Base-by-base conservation (phyloP, 2,329 filamentous ascomycete genomes). In the Gnomoniopsis sp. region DNA sequence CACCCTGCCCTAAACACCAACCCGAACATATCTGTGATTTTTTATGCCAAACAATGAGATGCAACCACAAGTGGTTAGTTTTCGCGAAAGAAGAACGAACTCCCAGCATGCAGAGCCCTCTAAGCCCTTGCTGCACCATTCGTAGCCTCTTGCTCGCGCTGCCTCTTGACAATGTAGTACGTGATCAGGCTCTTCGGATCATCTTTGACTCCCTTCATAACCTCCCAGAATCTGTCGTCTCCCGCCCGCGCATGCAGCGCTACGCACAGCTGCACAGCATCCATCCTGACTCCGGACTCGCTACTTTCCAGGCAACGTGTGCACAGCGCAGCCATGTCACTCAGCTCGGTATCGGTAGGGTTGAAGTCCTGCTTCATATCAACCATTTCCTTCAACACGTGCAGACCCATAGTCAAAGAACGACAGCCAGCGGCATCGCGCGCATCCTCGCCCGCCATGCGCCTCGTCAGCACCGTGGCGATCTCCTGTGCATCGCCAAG, bases 231-330 rank as follows among this genome's bases (percentile, higher is more conserved):
- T 33, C 67, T 68, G 11, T 67, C 72, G 56, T 87, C 84, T 14
- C 85, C 85, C 10, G 88, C 78, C 12, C 82, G 73, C 49, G 79
- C 77, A 69, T 92, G 88, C 61, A 92, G 74, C 59, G 87, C 85
- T 26, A 91, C 86, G 66, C 89, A 91, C n/a, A 92, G 79, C 69
- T 90, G 86, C 49, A 92, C 87, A n/a, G 89, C 88, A 61, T 90
- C 89, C 79, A 91, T 89, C 44, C 85, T 78, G 8, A 88, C 85
- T 7, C 81, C 84, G 50, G 83, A 86, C 66, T 87, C 84, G 26
- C 74, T 69, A 63, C 82, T 86, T 62, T 85, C 83, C 19, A 88
- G 76, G 63, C 84, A 87, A 48, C 79, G 75, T n/a, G 74, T 74
- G 3, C 83, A 77, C 22, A 88, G 73, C 11, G 65, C 71, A 2